Evolutionary conservation across 108 stramenopile genomes (phyloP).

Genomic region (Cyclotella kingstonii): DNA sequence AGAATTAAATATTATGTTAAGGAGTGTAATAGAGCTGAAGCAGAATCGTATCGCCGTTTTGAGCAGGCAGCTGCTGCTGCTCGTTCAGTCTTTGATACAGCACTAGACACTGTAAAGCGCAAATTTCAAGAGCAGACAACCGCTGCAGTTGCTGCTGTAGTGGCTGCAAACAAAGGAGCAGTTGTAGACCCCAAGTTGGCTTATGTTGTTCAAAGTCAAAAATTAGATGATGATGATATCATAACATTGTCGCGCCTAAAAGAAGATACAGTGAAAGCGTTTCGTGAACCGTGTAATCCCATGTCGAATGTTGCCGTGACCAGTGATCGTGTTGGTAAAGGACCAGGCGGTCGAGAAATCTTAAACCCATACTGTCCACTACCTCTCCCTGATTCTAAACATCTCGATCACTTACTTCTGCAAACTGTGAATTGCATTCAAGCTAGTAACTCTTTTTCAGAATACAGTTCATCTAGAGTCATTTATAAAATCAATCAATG

Average conservation of each 20-base stretch:
- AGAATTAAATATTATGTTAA: conserved; percentile 53
- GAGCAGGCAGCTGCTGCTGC: conserved; percentile 50
- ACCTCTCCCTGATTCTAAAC: conserved; percentile 69
- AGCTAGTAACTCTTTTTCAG: not conserved
- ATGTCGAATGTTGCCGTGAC: conserved; percentile 6
- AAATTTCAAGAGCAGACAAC: conserved; percentile 76
- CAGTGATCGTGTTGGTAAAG: conserved; percentile 7
- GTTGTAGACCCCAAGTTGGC: conserved; percentile 9
- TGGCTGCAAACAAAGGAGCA: conserved; percentile 48
- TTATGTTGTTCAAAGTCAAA: conserved; percentile 30
- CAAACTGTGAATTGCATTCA: conserved; percentile 50
- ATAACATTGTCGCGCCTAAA: conserved; percentile 33
- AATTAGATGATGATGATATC: conserved; percentile 43
- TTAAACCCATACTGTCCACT: conserved; percentile 26
- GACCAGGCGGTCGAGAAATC: conserved; percentile 19
- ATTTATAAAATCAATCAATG: not conserved
- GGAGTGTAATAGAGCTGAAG: conserved; percentile 44
- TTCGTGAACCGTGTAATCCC: conserved; percentile 26
- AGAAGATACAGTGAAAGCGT: conserved; percentile 32
- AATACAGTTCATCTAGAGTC: not conserved
- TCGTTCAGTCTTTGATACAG: conserved; percentile 61
- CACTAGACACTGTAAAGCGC: conserved; percentile 63
- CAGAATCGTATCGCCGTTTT: conserved; percentile 52
- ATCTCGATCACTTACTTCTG: conserved; percentile 61
- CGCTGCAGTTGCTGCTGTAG: conserved; percentile 76